Base-by-base conservation (phyloP, 108 stramenopile species). In the Schizochytrium sp. region DNA sequence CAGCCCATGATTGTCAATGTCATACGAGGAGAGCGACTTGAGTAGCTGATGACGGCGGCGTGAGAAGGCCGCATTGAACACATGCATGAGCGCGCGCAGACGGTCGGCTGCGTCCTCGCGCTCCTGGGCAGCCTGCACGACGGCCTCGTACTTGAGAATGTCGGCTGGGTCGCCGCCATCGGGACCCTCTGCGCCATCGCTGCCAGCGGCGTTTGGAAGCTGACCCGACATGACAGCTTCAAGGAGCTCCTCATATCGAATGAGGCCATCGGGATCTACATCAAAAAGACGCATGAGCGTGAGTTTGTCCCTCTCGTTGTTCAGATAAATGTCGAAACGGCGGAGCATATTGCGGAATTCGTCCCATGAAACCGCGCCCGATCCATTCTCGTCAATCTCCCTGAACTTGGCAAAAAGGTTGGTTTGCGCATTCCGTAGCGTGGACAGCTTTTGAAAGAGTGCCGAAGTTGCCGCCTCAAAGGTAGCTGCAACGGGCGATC, bases 241-340 rank as follows among this genome's bases (percentile, higher is more conserved):
- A 18, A 53, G 51, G 45, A 93, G 92, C 89, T 93, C 93, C 58
- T 90, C 57, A 60, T 92, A 93, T 45, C 71, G 44, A 51, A 93
- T 58, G 29, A 45, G 51, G 0, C 93, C 93, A 53, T 93, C 92
- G 28, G 90, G 90, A 87, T 93, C 92, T 34, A 57, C 58, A 88
- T 93, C 93, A 5, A 93, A 90, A 34, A 59, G 51, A 5, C 58
- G 47, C 93, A 93, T 92, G 59, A 93, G 72, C 16, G 51, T 47
- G 57, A 87, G 72, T 29, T 92, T 92, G 88, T 93, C 92, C 44
- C 44, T 89, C 60, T 93, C 91, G 76, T 83, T 83, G 51, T 23
- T 83, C 48, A 83, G 76, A 45, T 83, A 83, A 23, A 83, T 83
- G 28, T 83, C 76, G 51, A 53, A 83, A 12, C 76, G 76, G 76